Evolutionary conservation across 768 basidiomycete species (phyloP).

Genomic region (Rhizopogon vinicolor): DNA sequence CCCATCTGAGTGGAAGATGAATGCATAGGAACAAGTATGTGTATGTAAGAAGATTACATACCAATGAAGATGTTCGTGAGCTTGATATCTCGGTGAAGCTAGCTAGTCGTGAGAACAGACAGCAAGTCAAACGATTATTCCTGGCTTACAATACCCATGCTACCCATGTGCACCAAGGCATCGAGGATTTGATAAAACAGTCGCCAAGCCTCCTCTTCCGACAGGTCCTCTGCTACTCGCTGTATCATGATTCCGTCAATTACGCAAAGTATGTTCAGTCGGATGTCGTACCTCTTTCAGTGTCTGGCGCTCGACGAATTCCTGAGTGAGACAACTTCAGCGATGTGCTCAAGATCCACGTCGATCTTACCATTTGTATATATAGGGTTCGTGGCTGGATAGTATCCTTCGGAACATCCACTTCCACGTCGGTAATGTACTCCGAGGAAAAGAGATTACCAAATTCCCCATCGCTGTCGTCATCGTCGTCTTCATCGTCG

Average conservation of each 20-base stretch:
- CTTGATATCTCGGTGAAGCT: constrained; percentile 88
- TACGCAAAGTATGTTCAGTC: not conserved
- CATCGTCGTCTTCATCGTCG: constrained; percentile 31
- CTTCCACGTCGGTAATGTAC: constrained; percentile 24
- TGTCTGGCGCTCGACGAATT: constrained; percentile 90
- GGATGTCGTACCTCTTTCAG: constrained; percentile 60
- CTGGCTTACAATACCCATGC: constrained; percentile 72
- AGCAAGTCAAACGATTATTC: not conserved
- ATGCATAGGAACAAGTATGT: not conserved
- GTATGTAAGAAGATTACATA: constrained; percentile 27
- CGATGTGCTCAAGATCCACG: not conserved
- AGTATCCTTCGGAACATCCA: constrained; percentile 22
- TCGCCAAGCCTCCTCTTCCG: constrained; percentile 85
- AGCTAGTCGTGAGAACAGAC: not conserved
- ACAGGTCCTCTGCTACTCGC: constrained; percentile 76
- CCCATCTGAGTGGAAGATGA: constrained; percentile 45
- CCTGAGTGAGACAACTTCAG: constrained; percentile 36
- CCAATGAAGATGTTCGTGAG: constrained; percentile 93
- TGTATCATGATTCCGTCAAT: constrained; percentile 19
- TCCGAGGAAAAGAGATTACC: constrained; percentile 31
- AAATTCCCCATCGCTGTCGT: constrained; percentile 36
- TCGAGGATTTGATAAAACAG: constrained; percentile 88
- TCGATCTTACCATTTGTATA: constrained; percentile 78
- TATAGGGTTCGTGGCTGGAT: constrained; percentile 61
- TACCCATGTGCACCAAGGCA: constrained; percentile 86